Evolutionary conservation across 129 eudicot species (phyloP), one percentile per base, ranked within the genome.

Genomic region (Tanacetum coccineum): DNA sequence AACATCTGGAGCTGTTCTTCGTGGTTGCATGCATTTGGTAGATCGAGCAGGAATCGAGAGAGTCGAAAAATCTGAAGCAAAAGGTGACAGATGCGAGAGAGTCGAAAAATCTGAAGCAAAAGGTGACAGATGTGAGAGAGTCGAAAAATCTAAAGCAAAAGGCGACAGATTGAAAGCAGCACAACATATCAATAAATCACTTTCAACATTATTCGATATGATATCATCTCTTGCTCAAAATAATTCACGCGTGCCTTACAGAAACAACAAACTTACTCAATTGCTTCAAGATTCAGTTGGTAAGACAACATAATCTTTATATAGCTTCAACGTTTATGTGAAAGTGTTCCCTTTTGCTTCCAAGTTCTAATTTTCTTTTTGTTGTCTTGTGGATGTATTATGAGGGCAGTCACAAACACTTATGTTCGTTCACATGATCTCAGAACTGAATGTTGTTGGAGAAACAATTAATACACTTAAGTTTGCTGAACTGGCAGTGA

Each of bases 21-120:
- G 87, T n/a, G 97, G 97, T 25, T 91, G 97, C 75, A 91, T 91
- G 97, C 97, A 91, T 85, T 83, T 91, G 77, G 97, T 91, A 70
- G 97, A 91, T 79, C 72, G 87, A 30, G 97, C 97, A 2, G 97
- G 97, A 64, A 91, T 96, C 64, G 97, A 91, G 78, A 81, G 97
- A 76, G 97, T 91, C 3, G 94, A 91, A 67, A 91, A 66, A 26
- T 26, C 32, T 26, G 32, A 26, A 26, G n/a, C n/a, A n/a, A n/a
- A n/a, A n/a, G n/a, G n/a, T n/a, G n/a, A n/a, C n/a, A n/a, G n/a
- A n/a, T n/a, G n/a, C n/a, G n/a, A n/a, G n/a, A n/a, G n/a, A n/a
- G n/a, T n/a, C n/a, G n/a, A n/a, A n/a, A n/a, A n/a, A n/a, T n/a
- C n/a, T n/a, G n/a, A n/a, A n/a, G n/a, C n/a, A n/a, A n/a, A n/a